Base-by-base conservation (phyloP, 495 filamentous ascomycete genomes). In the Talaromyces adpressus region DNA sequence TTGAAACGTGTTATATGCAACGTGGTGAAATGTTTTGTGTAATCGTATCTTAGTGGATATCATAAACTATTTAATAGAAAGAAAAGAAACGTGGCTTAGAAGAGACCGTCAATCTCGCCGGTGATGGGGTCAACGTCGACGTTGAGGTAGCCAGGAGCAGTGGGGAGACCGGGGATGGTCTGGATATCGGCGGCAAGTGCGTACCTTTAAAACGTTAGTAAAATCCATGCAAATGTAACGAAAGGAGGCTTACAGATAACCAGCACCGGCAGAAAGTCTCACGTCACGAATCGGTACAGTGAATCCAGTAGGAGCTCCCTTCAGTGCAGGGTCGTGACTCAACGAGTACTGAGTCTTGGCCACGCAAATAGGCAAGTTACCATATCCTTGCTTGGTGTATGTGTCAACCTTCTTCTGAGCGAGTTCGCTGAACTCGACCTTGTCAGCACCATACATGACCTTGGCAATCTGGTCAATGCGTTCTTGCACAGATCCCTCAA, bases 271-370 rank as follows among this genome's bases (percentile, higher is more conserved):
- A 8, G 94, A 94, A 83, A 98, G 84, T 57, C 93, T 79, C 56
- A 98, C 93, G 72, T 98, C 94, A 64, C 93, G 79, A 65, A 98
- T 97, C 9, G 94, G 94, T 22, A 98, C 90, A 6, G 91, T 96
- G 73, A 98, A 98, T 23, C 93, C 94, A 7, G 89, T 91, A 14
- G 94, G 94, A n/a, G 94, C 94, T 57, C 94, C 94, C 80, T 98
- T 98, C 64, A 98, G 82, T 22, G 88, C 84, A 12, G 92, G 89
- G 73, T 98, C 94, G 70, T 98, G 94, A 71, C 89, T 93, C 65
- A 98, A 85, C 23, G 91, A 95, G 77, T 98, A 98, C 75, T 98
- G 94, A 47, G 94, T 97, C 85, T 98, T 98, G 63, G 93, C 93
- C 64, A 97, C 87, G 76, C 93, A 98, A 73, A 97, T 96, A 3